Evolutionary conservation across 139 green algal genomes (phyloP).

Genomic region (Chlamydomonas sp.): DNA sequence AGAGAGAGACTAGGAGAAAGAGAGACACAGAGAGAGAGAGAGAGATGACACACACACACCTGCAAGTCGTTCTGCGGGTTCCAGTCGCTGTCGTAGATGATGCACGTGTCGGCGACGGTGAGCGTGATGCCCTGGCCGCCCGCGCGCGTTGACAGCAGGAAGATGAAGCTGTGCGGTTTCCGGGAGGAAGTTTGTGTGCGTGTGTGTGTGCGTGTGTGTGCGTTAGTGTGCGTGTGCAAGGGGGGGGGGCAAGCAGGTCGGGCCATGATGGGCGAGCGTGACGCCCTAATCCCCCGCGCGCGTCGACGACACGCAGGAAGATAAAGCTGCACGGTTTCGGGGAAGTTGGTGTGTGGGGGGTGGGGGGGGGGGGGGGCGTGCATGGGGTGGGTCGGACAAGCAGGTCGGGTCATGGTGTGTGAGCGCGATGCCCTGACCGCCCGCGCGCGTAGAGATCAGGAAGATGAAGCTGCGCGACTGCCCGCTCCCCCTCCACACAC

Average conservation of each 20-base stretch:
- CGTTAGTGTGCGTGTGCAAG: no score
- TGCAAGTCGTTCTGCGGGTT: no score
- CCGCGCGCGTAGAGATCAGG: slow-evolving; percentile 85
- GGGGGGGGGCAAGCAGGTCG: no score
- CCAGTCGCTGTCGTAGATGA: slow-evolving; percentile 17
- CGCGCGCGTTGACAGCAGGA: slow-evolving; percentile 86
- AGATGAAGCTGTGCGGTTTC: slow-evolving; percentile 80
- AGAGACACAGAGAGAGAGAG: no score
- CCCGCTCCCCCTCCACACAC: no score
- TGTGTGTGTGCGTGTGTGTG: no score
- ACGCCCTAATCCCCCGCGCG: slow-evolving; percentile 89
- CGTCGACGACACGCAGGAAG: slow-evolving; percentile 89
- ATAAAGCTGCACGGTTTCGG: slow-evolving; percentile 67
- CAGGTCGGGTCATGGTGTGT: slow-evolving; percentile 60
- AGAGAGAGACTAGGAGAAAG: no score
- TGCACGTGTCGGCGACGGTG: slow-evolving; percentile 40
- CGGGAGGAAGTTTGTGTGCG: no score
- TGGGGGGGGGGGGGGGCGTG: no score
- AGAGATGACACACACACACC: no score
- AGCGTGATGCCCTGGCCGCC: slow-evolving; percentile 95
- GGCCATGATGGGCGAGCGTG: slow-evolving; percentile 89
- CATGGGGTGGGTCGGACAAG: slow-evolving; percentile 96
- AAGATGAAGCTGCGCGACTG: slow-evolving; percentile 78
- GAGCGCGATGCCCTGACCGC: slow-evolving; percentile 94
- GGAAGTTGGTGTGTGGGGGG: no score